Percentiles rank a stretch among this genome's conserved stretches.
These are phyloP conservation scores for Eudorina sp. DNA, from an alignment of 139 green algal species.

Conservation along the genomic window DNA sequence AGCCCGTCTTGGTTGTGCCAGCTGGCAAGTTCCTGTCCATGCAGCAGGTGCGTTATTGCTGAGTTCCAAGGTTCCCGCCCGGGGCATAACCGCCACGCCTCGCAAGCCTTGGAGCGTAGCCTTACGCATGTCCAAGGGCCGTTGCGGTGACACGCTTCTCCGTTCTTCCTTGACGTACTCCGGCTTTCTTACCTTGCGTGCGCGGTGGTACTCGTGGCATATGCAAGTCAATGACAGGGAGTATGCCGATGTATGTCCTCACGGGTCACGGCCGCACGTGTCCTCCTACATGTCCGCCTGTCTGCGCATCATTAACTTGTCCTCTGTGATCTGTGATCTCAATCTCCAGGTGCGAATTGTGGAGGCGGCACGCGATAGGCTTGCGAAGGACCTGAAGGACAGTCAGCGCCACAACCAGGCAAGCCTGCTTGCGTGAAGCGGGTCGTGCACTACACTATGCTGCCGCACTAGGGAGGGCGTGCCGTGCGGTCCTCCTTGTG, in stretches of 20 bases:
- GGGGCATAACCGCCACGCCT: neutral
- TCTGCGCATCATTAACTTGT: neutral
- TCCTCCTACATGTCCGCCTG: neutral
- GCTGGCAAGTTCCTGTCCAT: constrained; percentile 57
- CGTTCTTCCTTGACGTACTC: neutral
- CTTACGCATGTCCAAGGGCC: neutral
- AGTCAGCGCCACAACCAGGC: constrained; percentile 6
- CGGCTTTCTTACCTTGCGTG: too few relatives aligned
- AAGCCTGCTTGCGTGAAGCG: constrained; percentile 24
- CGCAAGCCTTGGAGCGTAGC: neutral
- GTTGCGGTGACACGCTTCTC: neutral
- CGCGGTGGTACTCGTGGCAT: neutral
- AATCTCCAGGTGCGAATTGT: constrained; percentile 51
- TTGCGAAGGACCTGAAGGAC: constrained; percentile 52
- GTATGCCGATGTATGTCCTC: too few relatives aligned
- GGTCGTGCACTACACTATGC: too few relatives aligned
- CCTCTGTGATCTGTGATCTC: too few relatives aligned
- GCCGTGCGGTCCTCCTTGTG: too few relatives aligned
- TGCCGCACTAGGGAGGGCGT: too few relatives aligned
- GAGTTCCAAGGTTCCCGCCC: neutral
- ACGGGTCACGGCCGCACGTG: neutral
- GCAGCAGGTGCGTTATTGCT: constrained; percentile 48
- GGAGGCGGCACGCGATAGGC: constrained; percentile 53
- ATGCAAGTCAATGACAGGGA: neutral
- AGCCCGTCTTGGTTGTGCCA: constrained; percentile 45